phyloP scores from a whole-genome alignment of 495 filamentous ascomycete species.

The Tuber brumale region DNA sequence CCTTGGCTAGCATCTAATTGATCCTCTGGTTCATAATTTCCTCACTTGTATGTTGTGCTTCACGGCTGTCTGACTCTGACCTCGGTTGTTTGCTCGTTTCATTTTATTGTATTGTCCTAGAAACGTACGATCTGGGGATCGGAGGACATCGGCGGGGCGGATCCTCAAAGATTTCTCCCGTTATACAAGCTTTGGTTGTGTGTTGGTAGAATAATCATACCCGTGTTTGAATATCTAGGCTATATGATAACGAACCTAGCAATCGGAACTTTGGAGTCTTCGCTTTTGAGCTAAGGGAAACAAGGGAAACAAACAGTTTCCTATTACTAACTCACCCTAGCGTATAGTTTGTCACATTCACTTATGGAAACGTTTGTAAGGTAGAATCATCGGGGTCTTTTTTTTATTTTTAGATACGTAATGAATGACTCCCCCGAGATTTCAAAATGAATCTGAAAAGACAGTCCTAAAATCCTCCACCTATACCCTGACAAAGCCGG shows the following conservation, averaged over 20 bases:
- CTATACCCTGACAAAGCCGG: neutral
- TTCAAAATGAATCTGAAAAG: neutral
- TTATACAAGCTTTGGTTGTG: neutral
- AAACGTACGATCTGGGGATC: neutral
- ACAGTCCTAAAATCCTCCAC: neutral
- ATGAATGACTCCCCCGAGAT: neutral
- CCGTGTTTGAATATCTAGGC: too few relatives aligned
- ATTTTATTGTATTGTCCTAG: neutral
- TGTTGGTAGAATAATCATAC: neutral
- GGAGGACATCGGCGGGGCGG: neutral
- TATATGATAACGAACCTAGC: neutral
- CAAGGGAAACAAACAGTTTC: neutral
- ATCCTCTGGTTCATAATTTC: neutral
- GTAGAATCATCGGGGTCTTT: neutral
- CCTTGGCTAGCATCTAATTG: neutral
- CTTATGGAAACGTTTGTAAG: neutral
- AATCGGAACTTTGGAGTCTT: neutral
- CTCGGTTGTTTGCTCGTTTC: neutral
- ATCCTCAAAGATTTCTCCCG: neutral
- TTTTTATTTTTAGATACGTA: neutral
- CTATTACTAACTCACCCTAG: neutral
- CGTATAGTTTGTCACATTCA: neutral
- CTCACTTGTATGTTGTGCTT: neutral
- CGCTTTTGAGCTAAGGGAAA: neutral
- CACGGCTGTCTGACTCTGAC: neutral